Base-by-base conservation (phyloP, 768 basidiomycete species). In the Russula sp. region DNA sequence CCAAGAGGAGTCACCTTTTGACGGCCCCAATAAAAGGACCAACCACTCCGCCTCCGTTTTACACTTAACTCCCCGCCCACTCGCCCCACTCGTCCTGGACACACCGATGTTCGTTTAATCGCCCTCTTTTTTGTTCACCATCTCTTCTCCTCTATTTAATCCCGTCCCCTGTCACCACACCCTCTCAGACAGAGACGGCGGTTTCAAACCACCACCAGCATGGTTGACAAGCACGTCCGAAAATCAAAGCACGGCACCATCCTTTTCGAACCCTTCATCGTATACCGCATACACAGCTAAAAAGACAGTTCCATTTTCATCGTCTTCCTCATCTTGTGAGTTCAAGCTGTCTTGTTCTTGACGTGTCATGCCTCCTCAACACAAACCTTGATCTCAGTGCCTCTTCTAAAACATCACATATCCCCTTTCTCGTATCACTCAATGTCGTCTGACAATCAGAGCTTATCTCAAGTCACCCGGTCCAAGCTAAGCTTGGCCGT, bases 181-280 rank as follows among this genome's bases (percentile, higher is more conserved):
- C 14, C 27, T 20, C 11, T 18, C 4, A 48, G 65, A 58, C 65
- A 68, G 62, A 66, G 69, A 64, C 66, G 73, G 71, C 72, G 73
- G 65, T 62, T 67, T 64, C 63, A 37, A 42, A 32, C 55, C 55
- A 68, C 68, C 72, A 68, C 70, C 75, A 82, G 74, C 80, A 92
- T 91, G 89, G 87, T 90, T 81, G 85, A 89, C 79, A 89, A 85
- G 84, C 84, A 85, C 74, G 79, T 84, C 73, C 88, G 86, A 69
- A 86, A 80, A 76, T 86, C 87, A 73, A 88, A 85, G 81, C 86
- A 89, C 87, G 88, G 89, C 80, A 86, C 88, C 76, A 82, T 90
- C 64, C 83, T 90, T 72, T 91, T 91, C 75, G 89, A 90, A 79
- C 89, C 89, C 65, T 85, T 88, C 79, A 86, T 89, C 76, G 89